Evolutionary conservation across 1,284 basidiomycete genomes (phyloP).

Genomic region (Anthracocystis panici-leucophaei): DNA sequence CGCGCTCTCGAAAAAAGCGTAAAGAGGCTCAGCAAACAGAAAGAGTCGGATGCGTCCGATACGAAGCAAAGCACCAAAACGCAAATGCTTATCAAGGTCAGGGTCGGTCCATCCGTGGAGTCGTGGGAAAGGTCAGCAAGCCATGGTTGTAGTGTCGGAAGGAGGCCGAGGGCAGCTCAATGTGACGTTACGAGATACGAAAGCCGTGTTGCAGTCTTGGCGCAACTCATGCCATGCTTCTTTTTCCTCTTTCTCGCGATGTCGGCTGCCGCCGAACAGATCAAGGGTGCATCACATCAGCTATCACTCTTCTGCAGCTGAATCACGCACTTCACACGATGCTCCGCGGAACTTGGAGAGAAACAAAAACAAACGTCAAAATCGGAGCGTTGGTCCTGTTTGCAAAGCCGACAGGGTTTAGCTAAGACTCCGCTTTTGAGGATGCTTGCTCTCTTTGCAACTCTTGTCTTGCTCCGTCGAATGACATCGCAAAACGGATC

Average conservation of each 20-base stretch:
- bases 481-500: no score
- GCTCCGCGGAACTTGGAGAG: no score
- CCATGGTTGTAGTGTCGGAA: neutral
- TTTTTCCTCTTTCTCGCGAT: neutral
- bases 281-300: neutral
- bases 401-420: no score
- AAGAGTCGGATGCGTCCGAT: no score
- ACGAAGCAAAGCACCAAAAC: neutral
- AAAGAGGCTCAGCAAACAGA: neutral
- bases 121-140: neutral
- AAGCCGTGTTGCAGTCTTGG: constrained; percentile 6
- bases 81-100: neutral
- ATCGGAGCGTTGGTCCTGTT: no score
- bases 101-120: constrained; percentile 8
- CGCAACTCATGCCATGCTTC: neutral
- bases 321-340: no score
- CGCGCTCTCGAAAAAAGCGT: neutral
- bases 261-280: constrained; percentile 10
- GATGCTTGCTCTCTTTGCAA: no score
- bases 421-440: no score
- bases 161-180: neutral
- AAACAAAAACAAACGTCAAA: no score
- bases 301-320: neutral
- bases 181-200: neutral
- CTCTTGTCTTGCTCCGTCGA: no score